Conservation (phyloP, 371 early-diverging fungal genomes). For the Basidiobolus meristosporus region DNA sequence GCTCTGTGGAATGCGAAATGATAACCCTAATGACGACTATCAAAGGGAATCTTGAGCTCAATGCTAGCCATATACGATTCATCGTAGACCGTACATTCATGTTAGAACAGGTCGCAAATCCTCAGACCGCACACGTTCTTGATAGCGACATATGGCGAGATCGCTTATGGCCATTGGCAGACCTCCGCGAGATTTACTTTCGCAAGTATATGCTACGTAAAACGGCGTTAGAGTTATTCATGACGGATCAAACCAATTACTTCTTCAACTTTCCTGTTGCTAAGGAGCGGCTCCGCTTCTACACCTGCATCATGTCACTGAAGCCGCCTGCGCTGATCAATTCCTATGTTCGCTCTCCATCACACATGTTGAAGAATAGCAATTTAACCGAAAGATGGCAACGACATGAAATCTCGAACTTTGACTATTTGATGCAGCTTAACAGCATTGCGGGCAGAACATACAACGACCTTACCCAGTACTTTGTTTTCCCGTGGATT, state of each 20-base stretch:
- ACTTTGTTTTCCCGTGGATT: constrained; percentile 30
- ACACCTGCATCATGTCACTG: constrained; percentile 17
- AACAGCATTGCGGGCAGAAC: constrained; percentile 40
- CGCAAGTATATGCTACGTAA: constrained; percentile 33
- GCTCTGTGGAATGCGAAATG: constrained; percentile 19
- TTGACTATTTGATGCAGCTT: constrained; percentile 50
- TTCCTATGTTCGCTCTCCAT: constrained; percentile 10
- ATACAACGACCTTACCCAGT: constrained; percentile 22
- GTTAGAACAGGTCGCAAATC: constrained; percentile 5
- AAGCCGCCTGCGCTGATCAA: constrained; percentile 13
- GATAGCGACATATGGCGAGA: constrained; percentile 20
- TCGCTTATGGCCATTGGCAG: constrained; percentile 21
- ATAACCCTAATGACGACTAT: constrained; percentile 25
- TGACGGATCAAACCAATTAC: constrained; percentile 25
- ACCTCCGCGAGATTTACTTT: constrained; percentile 25
- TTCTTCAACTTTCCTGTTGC: constrained; percentile 27
- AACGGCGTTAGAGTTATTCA: constrained; percentile 44
- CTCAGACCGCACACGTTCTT: constrained; percentile 8
- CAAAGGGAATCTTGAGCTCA: constrained; percentile 22
- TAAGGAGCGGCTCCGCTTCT: constrained; percentile 19
- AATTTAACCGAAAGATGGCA: constrained; percentile 34
- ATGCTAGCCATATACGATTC: constrained; percentile 15
- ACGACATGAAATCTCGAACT: constrained; percentile 39
- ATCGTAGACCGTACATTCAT: constrained; percentile 10
- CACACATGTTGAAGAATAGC: constrained; percentile 7